Conservation (phyloP, 148 eudicot species). For the Cornus kousa region DNA sequence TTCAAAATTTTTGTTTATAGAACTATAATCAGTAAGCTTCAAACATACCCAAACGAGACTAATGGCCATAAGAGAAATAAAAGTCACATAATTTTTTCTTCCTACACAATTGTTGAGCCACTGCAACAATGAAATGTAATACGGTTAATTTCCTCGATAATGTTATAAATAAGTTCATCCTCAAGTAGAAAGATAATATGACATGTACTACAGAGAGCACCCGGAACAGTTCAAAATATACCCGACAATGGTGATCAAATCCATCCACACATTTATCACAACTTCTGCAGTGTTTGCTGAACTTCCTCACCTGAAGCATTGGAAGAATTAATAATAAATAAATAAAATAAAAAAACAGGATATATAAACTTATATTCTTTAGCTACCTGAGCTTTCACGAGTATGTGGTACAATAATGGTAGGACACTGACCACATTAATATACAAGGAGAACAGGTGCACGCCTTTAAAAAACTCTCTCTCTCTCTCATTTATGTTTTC, state of each 20-base stretch:
- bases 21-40: slow-evolving; percentile 10
- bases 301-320: slow-evolving; percentile 77
- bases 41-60: slow-evolving; percentile 89
- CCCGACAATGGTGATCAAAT: slow-evolving; percentile 99
- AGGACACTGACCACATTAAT: background rate
- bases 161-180: background rate
- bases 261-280: slow-evolving; percentile 99
- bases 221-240: slow-evolving; percentile 23
- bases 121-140: slow-evolving; percentile 39
- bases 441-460: background rate
- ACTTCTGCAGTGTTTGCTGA: slow-evolving; percentile 98
- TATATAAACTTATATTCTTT: background rate
- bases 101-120: slow-evolving; percentile 99
- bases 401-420: background rate
- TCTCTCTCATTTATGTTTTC: background rate
- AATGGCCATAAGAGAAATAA: slow-evolving; percentile 82
- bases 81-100: slow-evolving; percentile 76
- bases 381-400: background rate
- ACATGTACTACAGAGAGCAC: background rate
- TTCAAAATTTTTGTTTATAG: slow-evolving; percentile 8
- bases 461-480: background rate
- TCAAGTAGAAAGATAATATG: slow-evolving; percentile 9
- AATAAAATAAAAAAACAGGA: background rate
- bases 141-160: background rate
- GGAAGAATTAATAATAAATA: background rate